Conservation (phyloP, 83 land plant species). For the Isoetes engelmannii region DNA sequence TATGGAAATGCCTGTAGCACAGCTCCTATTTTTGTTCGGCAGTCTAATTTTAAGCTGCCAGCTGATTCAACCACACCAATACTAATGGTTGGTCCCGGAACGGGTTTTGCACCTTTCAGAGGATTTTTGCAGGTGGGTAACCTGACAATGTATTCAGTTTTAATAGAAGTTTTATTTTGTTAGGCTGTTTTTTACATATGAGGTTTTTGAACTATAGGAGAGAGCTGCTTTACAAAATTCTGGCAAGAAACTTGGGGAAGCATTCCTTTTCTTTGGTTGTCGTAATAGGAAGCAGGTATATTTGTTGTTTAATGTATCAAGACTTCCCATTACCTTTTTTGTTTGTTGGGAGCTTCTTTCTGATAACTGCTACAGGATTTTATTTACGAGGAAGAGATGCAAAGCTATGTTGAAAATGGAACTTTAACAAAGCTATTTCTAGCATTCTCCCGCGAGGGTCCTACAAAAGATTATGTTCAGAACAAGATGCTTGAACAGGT, state of each 20-base stretch:
- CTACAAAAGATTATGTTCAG: slow-evolving; percentile 90
- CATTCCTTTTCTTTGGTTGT: slow-evolving; percentile 91
- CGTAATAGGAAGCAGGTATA: slow-evolving; percentile 55
- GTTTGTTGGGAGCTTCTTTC: neutral
- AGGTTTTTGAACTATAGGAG: slow-evolving; percentile 52
- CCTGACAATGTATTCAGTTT: neutral
- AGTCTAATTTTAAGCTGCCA: slow-evolving; percentile 81
- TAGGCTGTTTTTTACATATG: slow-evolving; percentile 16
- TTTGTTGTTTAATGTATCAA: neutral
- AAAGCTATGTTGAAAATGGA: slow-evolving; percentile 49
- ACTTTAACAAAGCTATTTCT: slow-evolving; percentile 62
- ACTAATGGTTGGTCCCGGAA: slow-evolving; percentile 62
- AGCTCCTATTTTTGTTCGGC: slow-evolving; percentile 88
- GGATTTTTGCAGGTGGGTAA: slow-evolving; percentile 20
- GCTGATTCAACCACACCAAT: slow-evolving; percentile 58
- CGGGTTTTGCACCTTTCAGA: slow-evolving; percentile 21
- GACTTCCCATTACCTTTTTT: neutral
- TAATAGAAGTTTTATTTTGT: slow-evolving; percentile 3
- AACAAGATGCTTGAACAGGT: slow-evolving; percentile 83
- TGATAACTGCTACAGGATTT: slow-evolving; percentile 48
- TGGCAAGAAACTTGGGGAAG: slow-evolving; percentile 64
- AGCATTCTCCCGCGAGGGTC: slow-evolving; percentile 90
- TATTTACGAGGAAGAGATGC: slow-evolving; percentile 89
- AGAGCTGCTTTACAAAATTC: slow-evolving; percentile 62
- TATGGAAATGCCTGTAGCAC: slow-evolving; percentile 41